phyloP scores from a whole-genome alignment of 1,139 yeast genomes.

The Saccharomyces hybrid region DNA sequence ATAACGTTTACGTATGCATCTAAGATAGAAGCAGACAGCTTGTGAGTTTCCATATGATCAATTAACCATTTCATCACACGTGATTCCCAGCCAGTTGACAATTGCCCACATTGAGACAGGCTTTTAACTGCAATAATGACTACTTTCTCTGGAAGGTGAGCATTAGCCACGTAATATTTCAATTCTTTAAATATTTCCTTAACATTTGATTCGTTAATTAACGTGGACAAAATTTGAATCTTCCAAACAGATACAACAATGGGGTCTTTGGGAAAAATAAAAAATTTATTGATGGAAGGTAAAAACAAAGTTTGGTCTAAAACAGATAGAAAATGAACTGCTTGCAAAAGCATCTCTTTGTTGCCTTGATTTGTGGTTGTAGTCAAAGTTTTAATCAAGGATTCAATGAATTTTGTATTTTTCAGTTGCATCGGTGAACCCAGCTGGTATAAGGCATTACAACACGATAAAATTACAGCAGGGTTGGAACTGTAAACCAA shows the following conservation, averaged over 20 bases:
- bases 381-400: conserved; percentile 39
- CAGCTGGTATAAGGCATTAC: conserved; percentile 47
- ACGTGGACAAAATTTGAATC: conserved; percentile 50
- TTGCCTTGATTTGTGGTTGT: conserved; percentile 32
- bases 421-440: conserved; percentile 46
- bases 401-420: conserved; percentile 43
- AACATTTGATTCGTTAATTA: conserved; percentile 48
- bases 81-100: conserved; percentile 31
- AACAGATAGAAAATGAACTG: conserved; percentile 37
- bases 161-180: conserved; percentile 49
- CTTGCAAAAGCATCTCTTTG: conserved; percentile 38
- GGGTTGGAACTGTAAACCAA: conserved; percentile 47
- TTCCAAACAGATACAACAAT: conserved; percentile 44
- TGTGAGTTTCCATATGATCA: conserved; percentile 30
- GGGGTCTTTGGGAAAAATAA: conserved; percentile 52
- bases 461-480: conserved; percentile 53
- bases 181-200: conserved; percentile 53
- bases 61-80: conserved; percentile 40
- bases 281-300: conserved; percentile 45
- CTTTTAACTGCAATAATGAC: conserved; percentile 53
- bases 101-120: conserved; percentile 46
- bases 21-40: conserved; percentile 33
- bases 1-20: conserved; percentile 61
- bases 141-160: conserved; percentile 31
- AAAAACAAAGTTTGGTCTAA: conserved; percentile 41